These are phyloP conservation scores for Wallacemonas sp. DNA, from an alignment of 208 protist genomes.

Conservation along the genomic window DNA sequence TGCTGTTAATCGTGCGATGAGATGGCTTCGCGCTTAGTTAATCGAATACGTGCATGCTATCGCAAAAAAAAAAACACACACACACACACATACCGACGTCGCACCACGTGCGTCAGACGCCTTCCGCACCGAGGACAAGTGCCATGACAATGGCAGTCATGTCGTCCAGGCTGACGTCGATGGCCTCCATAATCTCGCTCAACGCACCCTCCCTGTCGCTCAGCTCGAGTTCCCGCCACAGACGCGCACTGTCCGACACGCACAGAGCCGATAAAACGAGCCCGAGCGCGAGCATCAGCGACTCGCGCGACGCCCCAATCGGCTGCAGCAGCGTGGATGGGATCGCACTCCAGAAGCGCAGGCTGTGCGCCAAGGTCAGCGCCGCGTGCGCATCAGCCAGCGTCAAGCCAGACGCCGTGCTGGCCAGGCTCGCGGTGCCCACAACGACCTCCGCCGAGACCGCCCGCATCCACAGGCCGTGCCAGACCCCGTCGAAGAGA, in stretches of 20 bases:
- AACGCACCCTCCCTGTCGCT: conserved; percentile 27
- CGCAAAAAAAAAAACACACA: neutral
- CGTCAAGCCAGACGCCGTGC: neutral
- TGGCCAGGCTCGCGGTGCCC: neutral
- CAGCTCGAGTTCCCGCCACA: conserved; percentile 30
- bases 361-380: conserved; percentile 40
- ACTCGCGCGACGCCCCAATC: conserved; percentile 22
- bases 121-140: conserved; percentile 38
- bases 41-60: no score
- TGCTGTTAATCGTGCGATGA: no score
- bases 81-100: neutral
- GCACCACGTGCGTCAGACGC: neutral
- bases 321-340: conserved; percentile 46
- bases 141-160: conserved; percentile 38
- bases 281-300: conserved; percentile 45
- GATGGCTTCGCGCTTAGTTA: no score
- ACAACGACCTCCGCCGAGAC: conserved; percentile 2
- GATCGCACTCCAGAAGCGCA: conserved; percentile 54
- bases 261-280: conserved; percentile 39
- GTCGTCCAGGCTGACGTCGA: conserved; percentile 42
- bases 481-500: conserved; percentile 30
- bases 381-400: conserved; percentile 3
- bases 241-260: conserved; percentile 17
- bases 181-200: conserved; percentile 42
- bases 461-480: conserved; percentile 39